phyloP scores from a whole-genome alignment of 2,329 filamentous ascomycete species.

The Cyanodermella asteris region DNA sequence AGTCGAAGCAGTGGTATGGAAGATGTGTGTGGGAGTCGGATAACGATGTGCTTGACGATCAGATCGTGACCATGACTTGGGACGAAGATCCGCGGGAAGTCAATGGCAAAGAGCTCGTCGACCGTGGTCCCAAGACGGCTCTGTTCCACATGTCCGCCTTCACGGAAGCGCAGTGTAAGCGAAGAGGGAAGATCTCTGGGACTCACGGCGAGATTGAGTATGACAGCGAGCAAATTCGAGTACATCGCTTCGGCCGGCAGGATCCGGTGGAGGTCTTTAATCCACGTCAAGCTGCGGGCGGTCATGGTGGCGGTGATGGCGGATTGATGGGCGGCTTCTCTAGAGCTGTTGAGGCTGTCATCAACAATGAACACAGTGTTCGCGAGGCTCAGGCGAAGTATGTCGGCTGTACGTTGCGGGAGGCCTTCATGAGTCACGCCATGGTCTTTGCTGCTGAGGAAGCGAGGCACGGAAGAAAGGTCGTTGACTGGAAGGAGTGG shows the following conservation, averaged over 20 bases:
- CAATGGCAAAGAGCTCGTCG: conserved; percentile 11
- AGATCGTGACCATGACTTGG: conserved; percentile 74
- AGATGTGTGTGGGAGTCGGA: conserved; percentile 88
- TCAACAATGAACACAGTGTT: conserved; percentile 44
- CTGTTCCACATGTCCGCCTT: conserved; percentile 88
- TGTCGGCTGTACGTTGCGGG: conserved; percentile 67
- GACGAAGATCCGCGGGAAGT: conserved; percentile 38
- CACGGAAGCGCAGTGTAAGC: conserved; percentile 67
- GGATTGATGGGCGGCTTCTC: conserved; percentile 69
- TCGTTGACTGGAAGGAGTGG: conserved; percentile 58
- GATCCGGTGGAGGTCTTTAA: conserved; percentile 29
- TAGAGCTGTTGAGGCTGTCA: conserved; percentile 57
- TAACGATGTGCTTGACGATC: conserved; percentile 87
- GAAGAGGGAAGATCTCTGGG: conserved; percentile 70
- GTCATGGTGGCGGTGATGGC: conserved; percentile 59
- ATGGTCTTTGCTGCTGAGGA: conserved; percentile 90
- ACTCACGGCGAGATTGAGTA: conserved; percentile 69
- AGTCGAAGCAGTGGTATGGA: conserved; percentile 49
- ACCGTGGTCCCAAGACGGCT: conserved; percentile 56
- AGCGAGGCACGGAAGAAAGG: conserved; percentile 44
- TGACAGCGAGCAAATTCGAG: conserved; percentile 53
- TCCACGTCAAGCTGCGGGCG: conserved; percentile 37
- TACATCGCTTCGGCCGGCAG: conserved; percentile 48
- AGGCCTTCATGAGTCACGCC: conserved; percentile 72
- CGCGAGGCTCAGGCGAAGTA: conserved; percentile 50